phyloP scores from a whole-genome alignment of 257 asterid genomes.

The Salvia splendens region DNA sequence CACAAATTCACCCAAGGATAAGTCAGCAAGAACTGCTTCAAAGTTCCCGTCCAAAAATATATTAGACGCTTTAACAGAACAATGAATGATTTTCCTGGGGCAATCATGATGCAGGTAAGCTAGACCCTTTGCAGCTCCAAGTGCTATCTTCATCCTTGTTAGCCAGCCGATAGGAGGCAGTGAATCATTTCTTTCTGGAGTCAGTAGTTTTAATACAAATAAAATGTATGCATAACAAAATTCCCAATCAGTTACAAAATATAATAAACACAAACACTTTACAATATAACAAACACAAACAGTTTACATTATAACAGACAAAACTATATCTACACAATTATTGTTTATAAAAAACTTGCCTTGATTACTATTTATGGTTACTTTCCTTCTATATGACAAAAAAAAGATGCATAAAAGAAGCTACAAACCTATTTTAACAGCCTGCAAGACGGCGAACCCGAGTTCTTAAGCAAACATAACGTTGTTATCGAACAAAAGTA shows the following conservation, averaged over 20 bases:
- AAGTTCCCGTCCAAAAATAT: slow-evolving; percentile 17
- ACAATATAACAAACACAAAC: background rate
- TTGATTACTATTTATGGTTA: background rate
- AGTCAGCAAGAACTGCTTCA: background rate
- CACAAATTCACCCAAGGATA: background rate
- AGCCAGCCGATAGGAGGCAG: slow-evolving; percentile 34
- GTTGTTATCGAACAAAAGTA: too few species aligned
- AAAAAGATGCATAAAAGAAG: too few species aligned
- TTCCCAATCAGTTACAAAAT: background rate
- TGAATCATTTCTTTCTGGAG: slow-evolving; percentile 6
- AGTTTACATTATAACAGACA: background rate
- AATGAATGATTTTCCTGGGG: slow-evolving; percentile 16
- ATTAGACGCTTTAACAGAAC: background rate
- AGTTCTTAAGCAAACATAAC: too few species aligned
- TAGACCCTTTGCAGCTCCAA: slow-evolving; percentile 39
- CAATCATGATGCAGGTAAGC: slow-evolving; percentile 36
- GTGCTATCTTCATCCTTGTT: slow-evolving; percentile 32
- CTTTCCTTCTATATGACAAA: background rate
- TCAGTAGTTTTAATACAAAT: background rate
- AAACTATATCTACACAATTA: background rate
- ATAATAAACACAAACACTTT: background rate
- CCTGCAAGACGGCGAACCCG: too few species aligned
- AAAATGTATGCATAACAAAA: too few species aligned
- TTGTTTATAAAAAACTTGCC: background rate
- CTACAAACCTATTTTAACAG: too few species aligned